These are phyloP conservation scores for Cyclotella sp. DNA, from an alignment of 108 stramenopile species.

Conservation along the genomic window DNA sequence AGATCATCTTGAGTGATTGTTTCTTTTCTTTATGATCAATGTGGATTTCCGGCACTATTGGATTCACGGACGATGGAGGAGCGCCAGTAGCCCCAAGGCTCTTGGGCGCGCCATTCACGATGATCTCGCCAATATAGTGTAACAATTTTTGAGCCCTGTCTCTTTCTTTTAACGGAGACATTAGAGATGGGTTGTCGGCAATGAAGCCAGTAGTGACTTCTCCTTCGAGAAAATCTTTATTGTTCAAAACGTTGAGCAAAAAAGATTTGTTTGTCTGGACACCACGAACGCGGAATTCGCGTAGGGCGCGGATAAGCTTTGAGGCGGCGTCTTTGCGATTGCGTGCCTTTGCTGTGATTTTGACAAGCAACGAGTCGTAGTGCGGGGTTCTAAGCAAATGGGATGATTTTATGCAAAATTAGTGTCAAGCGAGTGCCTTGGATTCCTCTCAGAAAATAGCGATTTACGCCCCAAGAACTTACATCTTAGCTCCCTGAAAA, in stretches of 20 bases:
- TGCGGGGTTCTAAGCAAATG: conserved; percentile 26
- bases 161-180: conserved; percentile 82
- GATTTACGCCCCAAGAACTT: not conserved
- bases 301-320: conserved; percentile 69
- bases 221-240: conserved; percentile 89
- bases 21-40: conserved; percentile 41
- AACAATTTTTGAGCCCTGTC: conserved; percentile 87
- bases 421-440: not conserved
- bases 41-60: conserved; percentile 60
- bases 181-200: conserved; percentile 75
- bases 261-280: conserved; percentile 85
- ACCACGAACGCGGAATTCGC: conserved; percentile 94
- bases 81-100: conserved; percentile 90
- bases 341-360: conserved; percentile 88
- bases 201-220: conserved; percentile 94
- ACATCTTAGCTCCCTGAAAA: conserved; percentile 47
- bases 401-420: not conserved
- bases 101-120: conserved; percentile 93
- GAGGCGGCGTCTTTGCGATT: conserved; percentile 83
- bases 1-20: conserved; percentile 65
- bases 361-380: conserved; percentile 77
- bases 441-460: not conserved
- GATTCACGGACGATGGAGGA: conserved; percentile 76
- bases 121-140: conserved; percentile 83
- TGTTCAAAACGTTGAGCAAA: conserved; percentile 87